A percentile compares a stretch with the other conserved stretches of the same genome.
Evolutionary conservation across 2,329 filamentous ascomycete species (phyloP).

Genomic region (Aspergillus bombycis): DNA sequence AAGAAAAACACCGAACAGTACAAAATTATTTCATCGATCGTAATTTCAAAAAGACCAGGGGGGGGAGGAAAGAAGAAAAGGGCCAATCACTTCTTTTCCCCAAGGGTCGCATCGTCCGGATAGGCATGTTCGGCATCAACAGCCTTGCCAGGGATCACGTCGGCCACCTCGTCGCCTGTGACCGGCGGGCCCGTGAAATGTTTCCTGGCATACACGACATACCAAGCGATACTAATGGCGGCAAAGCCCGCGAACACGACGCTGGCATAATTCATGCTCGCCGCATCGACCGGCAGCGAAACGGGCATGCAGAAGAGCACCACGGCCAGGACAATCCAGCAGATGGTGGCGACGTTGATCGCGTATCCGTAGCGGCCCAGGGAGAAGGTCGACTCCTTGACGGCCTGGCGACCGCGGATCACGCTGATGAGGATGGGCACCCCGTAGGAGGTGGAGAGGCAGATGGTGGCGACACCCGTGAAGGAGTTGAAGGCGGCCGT

Average conservation of each 20-base stretch:
- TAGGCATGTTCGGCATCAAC: constrained; percentile 36
- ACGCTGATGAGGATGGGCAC: constrained; percentile 74
- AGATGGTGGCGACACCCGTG: constrained; percentile 79
- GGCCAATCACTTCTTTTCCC: constrained; percentile 4
- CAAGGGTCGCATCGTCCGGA: constrained; percentile 21
- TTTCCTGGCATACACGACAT: constrained; percentile 64
- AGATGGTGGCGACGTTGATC: constrained; percentile 70
- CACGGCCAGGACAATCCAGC: constrained; percentile 71
- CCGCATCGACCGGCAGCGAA: constrained; percentile 59
- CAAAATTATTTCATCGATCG: background rate
- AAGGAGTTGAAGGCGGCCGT: constrained; percentile 78
- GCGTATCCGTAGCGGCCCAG: constrained; percentile 69
- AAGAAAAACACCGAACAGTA: background rate
- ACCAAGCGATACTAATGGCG: constrained; percentile 63
- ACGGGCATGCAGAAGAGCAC: constrained; percentile 78
- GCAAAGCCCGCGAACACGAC: constrained; percentile 68
- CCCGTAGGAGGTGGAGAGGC: constrained; percentile 73
- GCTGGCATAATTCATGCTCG: constrained; percentile 68
- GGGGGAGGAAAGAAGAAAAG: background rate
- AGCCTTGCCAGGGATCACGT: constrained; percentile 36
- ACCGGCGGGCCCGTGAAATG: constrained; percentile 63
- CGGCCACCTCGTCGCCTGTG: constrained; percentile 32
- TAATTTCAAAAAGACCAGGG: background rate
- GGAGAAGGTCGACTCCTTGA: constrained; percentile 68
- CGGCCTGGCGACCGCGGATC: constrained; percentile 65